These are phyloP conservation scores for Psidium friedrichsthalianum DNA, from an alignment of 345 rosid species.

Conservation along the genomic window DNA sequence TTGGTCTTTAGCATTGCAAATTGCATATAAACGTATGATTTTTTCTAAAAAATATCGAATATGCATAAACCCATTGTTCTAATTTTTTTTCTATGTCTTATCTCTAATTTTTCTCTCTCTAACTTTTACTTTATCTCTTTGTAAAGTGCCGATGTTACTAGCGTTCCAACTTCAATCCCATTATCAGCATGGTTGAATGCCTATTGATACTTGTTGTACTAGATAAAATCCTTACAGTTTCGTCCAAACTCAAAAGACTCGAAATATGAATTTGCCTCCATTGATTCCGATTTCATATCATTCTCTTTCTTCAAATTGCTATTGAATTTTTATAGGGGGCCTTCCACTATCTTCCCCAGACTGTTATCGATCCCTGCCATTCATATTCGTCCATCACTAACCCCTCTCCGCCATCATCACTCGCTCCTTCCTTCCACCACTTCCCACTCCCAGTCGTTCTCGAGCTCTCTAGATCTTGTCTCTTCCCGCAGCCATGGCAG, in stretches of 20 bases:
- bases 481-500: conserved; percentile 12
- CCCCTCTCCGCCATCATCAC: not conserved
- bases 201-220: not conserved
- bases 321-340: not conserved
- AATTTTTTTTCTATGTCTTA: too few species aligned
- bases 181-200: too few species aligned
- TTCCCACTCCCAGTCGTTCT: not conserved
- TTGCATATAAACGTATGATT: not conserved
- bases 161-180: too few species aligned
- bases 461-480: not conserved
- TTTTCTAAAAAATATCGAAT: too few species aligned
- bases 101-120: too few species aligned
- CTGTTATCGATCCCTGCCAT: not conserved
- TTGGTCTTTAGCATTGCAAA: not conserved
- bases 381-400: not conserved
- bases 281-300: not conserved
- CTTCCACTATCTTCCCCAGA: not conserved
- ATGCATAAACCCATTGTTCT: not conserved
- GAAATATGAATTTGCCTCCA: not conserved
- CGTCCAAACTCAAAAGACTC: not conserved
- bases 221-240: not conserved
- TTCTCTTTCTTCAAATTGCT: not conserved
- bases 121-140: too few species aligned
- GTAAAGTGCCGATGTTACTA: too few species aligned
- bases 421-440: not conserved